Evolutionary conservation across 495 filamentous ascomycete genomes (phyloP), one percentile per base, ranked within the genome.

Genomic region (Hypoxylon rickii): DNA sequence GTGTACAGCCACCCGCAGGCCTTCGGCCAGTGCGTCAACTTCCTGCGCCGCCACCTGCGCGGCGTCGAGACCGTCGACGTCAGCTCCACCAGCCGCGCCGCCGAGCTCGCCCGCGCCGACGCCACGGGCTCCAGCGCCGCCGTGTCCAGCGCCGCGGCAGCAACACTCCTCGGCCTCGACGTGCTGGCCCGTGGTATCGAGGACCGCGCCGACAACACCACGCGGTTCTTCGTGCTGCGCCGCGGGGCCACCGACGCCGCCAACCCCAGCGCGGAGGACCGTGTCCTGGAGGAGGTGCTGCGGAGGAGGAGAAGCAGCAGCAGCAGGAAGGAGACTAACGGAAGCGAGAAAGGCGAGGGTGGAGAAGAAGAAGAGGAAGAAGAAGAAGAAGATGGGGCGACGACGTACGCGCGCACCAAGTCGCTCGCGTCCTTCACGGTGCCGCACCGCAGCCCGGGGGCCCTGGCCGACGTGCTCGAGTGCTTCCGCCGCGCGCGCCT

Each of bases 1-100:
- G 69, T 98, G 39, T 96, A 96, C 72, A 92, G 89, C 18, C 94
- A 98, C 70, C 90, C 91, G 12, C 94, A 97, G 73, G 94, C 90
- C 22, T 94, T 92, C 77, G 93, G 91, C 3, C 94, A 98, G 74
- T 96, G 91, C 65, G 83, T 83, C n/a, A 54, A 38, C n/a, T 95
- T 95, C 64, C 73, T 96, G 4, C 74, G 76, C 5, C 63, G 73
- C 38, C 73, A 85, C 60, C 81, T 94, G 44, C 85, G 84, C 49
- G 81, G 82, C 18, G 75, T 88, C 6, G 90, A 94, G 73, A 79
- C 83, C 36, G 80, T 93, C 29, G 93, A 98, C 68, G 88, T 91
- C 33, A 88, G 87, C 36, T 95, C 89, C 1, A 98, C 94, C 1
- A 89, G 84, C 36, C 84, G 84, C 61, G 94, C 88, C 0, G 92